Evolutionary conservation across 495 filamentous ascomycete species (phyloP), one percentile per base, ranked within the genome.

Genomic region (Neurospora sp.): DNA sequence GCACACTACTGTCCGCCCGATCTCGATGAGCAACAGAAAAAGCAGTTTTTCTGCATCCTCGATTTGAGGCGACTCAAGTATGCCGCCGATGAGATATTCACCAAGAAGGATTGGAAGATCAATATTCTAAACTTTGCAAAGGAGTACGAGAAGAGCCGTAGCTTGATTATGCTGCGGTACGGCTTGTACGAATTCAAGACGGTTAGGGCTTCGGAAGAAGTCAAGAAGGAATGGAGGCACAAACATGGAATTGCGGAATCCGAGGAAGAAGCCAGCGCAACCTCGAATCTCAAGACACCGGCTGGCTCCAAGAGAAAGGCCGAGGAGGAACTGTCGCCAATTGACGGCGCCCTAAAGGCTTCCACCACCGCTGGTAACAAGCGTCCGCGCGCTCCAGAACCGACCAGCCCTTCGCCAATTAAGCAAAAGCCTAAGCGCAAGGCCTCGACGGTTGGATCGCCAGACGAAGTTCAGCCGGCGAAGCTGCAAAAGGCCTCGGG

Each of bases 381-480:
- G 80, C 84, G 84, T 65, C 68, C 74, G 27, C 83, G 84, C 69
- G 82, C 81, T 35, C 61, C 81, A 1, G 77, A 77, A 20, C 59
- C 48, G 1, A 65, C 73, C 8, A 59, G 73, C 12, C 70, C 73
- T 6, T 75, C 81, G 40, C 59, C 78, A 1, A 70, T 72, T 59
- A 79, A 80, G 45, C 83, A 78, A 71, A 86, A 84, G 80, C 79
- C 73, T 69, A 83, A 82, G 73, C 83, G 84, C 70, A 85, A 85
- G 78, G 81, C 80, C 14, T 78, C 81, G 31, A 75, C 71, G n/a
- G 76, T 76, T n/a, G 79, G 77, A n/a, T 82, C 83, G 70, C 74
- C 79, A 17, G 83, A 74, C 79, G 89, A 79, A 85, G 87, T 81
- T 84, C 88, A 74, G 79, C 90, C 89, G 79, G 87, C 42, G 83